Evolutionary conservation across 192 early-diverging fungal species (phyloP), one percentile per base, ranked within the genome.

Genomic region (Globomyces pollinis-pini): DNA sequence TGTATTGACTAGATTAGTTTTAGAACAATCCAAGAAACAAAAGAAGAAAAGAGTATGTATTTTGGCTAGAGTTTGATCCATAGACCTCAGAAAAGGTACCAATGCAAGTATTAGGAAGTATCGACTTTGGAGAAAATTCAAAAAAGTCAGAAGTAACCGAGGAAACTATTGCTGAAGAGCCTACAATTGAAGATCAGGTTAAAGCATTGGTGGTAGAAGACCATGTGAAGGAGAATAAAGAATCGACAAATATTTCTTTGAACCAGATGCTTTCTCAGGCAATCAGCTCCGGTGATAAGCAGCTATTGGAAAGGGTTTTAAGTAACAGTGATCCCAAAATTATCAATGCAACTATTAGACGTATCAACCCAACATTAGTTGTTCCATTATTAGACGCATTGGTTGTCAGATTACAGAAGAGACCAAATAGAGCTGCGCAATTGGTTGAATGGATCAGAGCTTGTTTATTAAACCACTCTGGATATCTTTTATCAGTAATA

Each of bases 381-480:
- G 53, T 70, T 15, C 73, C 69, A 1, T 59, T 79, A 21, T 30
- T 75, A 39, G 72, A 79, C 28, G 47, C 69, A 35, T 47, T 79
- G 1, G 56, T 65, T 12, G 32, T 49, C 12, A 42, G 70, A n/a
- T 31, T 62, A 31, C 67, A 71, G 43, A 63, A 60, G 28, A 20
- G 58, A 31, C 76, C 76, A 16, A 65, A 34, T 4, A 64, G 76
- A 11, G 76, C 66, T 18, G 24, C 23, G 2, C 28, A 60, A 7
- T 57, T 79, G 15, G 35, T 79, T 38, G 77, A 79, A 38, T 79
- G 77, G 77, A 38, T 79, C 16, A 67, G 77, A 9, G 63, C 73
- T 20, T 38, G 69, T 16, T 45, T 79, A 16, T n/a, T 72, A 15
- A 57, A 47, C 12, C 77, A 79, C 62, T 60, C 70, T 9, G 60